Base-by-base conservation (phyloP, 306 rosid species). In the Hippophae tibetana region DNA sequence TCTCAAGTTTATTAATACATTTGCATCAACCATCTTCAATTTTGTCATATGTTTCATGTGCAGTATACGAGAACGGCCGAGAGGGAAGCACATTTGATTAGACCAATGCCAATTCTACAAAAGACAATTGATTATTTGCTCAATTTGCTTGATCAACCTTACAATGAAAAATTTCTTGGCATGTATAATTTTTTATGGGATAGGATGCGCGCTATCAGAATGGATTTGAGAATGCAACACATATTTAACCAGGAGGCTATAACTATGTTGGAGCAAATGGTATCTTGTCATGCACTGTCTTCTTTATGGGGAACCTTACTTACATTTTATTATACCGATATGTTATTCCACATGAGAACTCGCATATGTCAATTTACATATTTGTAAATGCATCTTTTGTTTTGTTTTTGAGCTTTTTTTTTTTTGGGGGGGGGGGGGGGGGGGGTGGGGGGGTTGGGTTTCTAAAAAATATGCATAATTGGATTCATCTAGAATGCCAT, bases 221-320 rank as follows among this genome's bases (percentile, higher is more conserved):
- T 92, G 99, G 99, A 92, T 76, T 78, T 92, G 56, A 81, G 99
- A 75, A 92, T 92, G 99, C 99, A 92, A 68, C 99, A 92, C 70
- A 84, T 88, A 67, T 92, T 92, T 83, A 80, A 88, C 67, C 81
- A 80, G 66, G 87, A 74, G 58, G 82, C 99, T 64, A 84, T 92
- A 54, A 67, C 76, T 61, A 85, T 92, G 95, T 79, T 92, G 79
- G 99, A 92, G 76, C 93, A 92, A 58, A 92, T 92, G 99, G 99
- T 88, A 61, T 59, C 42, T 63, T 31, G 38, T 4, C 3, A 2
- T 31, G 38, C 38, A 31, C 4, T 31, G 38, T 4, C 5, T 31
- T 31, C 4, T 31, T 31, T 31, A 31, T 4, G 3, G 38, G 5
- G 38, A 31, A 31, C 38, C 5, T 31, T 31, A 4, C 38, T 2